Conservation (phyloP, 345 rosid species). For the Salix viminalis region DNA sequence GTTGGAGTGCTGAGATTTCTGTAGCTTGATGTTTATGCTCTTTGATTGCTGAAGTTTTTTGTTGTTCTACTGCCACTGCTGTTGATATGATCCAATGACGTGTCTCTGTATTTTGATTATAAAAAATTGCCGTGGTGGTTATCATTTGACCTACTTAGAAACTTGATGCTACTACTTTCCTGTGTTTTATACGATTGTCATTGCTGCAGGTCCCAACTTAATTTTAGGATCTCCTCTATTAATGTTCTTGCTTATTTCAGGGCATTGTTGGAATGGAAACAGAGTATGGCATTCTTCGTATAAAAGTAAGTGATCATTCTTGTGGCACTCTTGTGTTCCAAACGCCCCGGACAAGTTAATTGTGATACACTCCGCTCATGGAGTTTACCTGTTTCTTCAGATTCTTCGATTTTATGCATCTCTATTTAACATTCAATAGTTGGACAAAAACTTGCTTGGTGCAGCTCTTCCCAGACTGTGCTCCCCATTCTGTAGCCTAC, state of each 20-base stretch:
- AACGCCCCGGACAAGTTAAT: background rate
- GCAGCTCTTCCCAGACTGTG: conserved; percentile 95
- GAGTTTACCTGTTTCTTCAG: background rate
- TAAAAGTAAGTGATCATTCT: conserved; percentile 52
- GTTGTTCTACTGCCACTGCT: background rate
- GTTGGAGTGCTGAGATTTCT: background rate
- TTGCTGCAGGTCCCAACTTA: background rate
- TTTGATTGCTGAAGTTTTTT: background rate
- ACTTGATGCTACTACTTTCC: background rate
- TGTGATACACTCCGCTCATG: background rate
- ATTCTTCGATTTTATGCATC: background rate
- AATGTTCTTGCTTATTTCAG: conserved; percentile 31
- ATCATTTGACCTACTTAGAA: background rate
- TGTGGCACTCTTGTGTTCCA: background rate
- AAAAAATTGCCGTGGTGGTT: background rate
- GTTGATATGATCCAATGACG: background rate
- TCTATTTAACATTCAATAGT: background rate
- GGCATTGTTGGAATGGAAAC: conserved; percentile 86
- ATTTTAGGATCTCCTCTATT: background rate
- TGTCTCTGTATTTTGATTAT: background rate
- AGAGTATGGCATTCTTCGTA: conserved; percentile 65
- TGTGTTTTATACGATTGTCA: background rate
- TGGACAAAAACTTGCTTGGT: conserved; percentile 1
- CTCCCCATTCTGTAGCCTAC: conserved; percentile 80
- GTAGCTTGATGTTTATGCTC: background rate